Base-by-base conservation (phyloP, 352 stramenopile genomes). In the Pythium brassicae region DNA sequence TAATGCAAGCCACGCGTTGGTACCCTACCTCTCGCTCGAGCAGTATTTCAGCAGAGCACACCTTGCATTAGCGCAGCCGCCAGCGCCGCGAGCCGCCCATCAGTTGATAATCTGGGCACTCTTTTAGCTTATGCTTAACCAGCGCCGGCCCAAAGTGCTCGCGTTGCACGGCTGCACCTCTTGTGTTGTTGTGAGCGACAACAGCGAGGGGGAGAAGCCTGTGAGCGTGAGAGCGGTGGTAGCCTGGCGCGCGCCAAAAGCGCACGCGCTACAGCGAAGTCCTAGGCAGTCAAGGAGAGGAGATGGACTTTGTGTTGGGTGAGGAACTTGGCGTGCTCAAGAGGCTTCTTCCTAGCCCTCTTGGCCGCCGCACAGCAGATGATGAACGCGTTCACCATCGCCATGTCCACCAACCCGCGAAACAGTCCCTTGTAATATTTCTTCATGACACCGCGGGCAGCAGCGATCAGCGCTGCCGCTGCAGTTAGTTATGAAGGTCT, bases 361-460 rank as follows among this genome's bases (percentile, higher is more conserved):
- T 32, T 49, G 10, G 3, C 7, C 11, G 22, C 17, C 6, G 29
- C 8, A 4, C 23, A 6, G 4, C 32, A 10, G 17, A 29, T 3
- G 1, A 49, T 17, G 23, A 19, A 29, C 4, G 20, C 43, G 20
- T 49, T 49, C 7, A 49, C 43, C 1, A 32, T 25, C 7, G 23
- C 43, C 43, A 49, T 49, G 43, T 49, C 43, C 6, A 17, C 12
- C 2, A 49, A n/a, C 2, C 43, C 20, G 2, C 5, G 23, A 17
- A 49, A 49, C 3, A 49, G 23, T 8, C n/a, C 43, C 4, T 49
- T 49, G 23, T n/a, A 49, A 14, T 49, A 32, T n/a, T 49, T 49
- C n/a, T 17, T 6, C 4, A 49, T 27, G 20, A 9, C 43, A 32
- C 12, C 6, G 6, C 20, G 20, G 32, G 20, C 22, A 7, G 10